Evolutionary conservation across 1,284 basidiomycete species (phyloP), one percentile per base, ranked within the genome.

Genomic region (Boletellus dicymbophilus): DNA sequence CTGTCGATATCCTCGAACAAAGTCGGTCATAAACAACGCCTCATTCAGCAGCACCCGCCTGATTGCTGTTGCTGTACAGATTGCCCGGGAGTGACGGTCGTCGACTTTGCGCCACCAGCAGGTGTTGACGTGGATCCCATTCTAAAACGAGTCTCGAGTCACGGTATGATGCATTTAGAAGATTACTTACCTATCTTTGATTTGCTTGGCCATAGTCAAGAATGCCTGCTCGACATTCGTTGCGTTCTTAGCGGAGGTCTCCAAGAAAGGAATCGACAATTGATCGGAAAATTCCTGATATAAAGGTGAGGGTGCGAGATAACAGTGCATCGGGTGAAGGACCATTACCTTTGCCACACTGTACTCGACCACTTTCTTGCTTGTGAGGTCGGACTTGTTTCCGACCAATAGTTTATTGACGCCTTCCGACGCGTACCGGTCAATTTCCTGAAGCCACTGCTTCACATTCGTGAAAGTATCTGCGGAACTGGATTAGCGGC

Each of bases 321-420:
- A 31, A 31, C 46, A 20, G 4, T 25, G 41, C 30, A 45, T 16
- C 33, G 38, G 30, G 23, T 13, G 37, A 22, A 36, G 43, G 26
- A 13, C 28, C 69, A 72, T 60, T 56, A 90, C 95, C 87, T 99
- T 99, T 51, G 97, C 97, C 41, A 90, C 90, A 54, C 87, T 89
- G 73, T 98, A 98, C 71, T 98, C 97, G 58, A 99, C 96, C 46
- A 97, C 95, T 80, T 98, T 99, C 88, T 99, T 99, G 79, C 86
- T 88, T 37, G 93, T 93, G 69, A 98, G 78, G 76, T 99, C 96
- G 44, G 90, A 93, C 81, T 99, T 99, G 82, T 98, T 99, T 57
- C 96, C 96, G 51, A 99, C 94, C 46, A 99, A 82, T 43, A 99
- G 75, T 78, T 98, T 98, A 84, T 98, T 98, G 54, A 99, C 96